Conservation (phyloP, 371 early-diverging fungal genomes). For the Batkoa obscura region DNA sequence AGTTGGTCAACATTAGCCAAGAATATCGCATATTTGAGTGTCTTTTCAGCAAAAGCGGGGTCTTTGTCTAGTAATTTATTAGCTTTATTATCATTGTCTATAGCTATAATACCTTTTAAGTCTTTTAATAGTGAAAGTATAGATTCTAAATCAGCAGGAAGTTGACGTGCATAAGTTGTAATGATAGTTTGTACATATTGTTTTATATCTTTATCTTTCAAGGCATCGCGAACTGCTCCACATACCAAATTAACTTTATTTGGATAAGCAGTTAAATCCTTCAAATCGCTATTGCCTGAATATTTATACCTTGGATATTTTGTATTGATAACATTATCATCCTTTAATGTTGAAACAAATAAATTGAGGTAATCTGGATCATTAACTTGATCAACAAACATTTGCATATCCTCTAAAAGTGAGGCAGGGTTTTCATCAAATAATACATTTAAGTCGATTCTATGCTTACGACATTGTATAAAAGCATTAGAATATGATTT, state of each 20-base stretch:
- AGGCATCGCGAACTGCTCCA: conserved; percentile 35
- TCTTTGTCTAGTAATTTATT: conserved; percentile 10
- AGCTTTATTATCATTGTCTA: no score
- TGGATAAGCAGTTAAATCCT: neutral
- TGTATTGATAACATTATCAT: no score
- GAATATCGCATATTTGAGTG: conserved; percentile 80
- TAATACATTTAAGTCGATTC: conserved; percentile 82
- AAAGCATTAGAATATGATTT: no score
- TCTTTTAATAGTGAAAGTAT: no score
- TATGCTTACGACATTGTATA: conserved; percentile 64
- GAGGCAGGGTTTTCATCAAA: conserved; percentile 49
- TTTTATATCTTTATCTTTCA: conserved; percentile 33
- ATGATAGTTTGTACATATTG: conserved; percentile 61
- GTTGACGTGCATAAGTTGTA: conserved; percentile 65
- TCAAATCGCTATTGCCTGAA: no score
- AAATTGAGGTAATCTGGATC: conserved; percentile 78
- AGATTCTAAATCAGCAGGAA: conserved; percentile 67
- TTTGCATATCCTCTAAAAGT: conserved; percentile 41
- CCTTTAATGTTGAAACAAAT: conserved; percentile 62
- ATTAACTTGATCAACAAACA: conserved; percentile 54
- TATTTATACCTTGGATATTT: no score
- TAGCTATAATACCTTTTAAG: no score
- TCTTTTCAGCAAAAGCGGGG: no score
- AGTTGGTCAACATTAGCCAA: conserved; percentile 69
- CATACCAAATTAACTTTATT: conserved; percentile 49